Percentiles rank a stretch among this genome's conserved stretches.
Evolutionary conservation across 192 early-diverging fungal species (phyloP).

Genomic region (Coemansia sp.): DNA sequence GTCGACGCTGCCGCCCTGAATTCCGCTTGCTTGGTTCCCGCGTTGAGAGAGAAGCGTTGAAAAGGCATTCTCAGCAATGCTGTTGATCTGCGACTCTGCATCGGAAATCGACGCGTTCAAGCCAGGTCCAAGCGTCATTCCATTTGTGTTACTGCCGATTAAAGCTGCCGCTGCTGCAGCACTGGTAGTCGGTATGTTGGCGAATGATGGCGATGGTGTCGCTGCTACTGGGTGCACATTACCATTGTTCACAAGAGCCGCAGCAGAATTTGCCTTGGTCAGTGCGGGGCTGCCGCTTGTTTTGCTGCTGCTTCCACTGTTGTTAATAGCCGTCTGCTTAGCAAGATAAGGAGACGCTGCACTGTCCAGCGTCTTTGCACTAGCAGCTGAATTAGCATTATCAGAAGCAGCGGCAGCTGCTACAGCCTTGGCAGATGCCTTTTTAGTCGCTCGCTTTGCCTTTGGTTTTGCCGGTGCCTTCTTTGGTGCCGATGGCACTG

Average conservation of each 20-base stretch:
- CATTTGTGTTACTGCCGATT: background rate
- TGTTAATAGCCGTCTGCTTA: background rate
- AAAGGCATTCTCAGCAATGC: slow-evolving; percentile 20
- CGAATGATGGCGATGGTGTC: slow-evolving; percentile 4
- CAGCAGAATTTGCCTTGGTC: slow-evolving; percentile 13
- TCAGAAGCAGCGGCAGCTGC: background rate
- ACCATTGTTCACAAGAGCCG: background rate
- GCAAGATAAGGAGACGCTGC: background rate
- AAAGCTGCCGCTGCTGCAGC: background rate
- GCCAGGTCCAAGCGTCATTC: background rate
- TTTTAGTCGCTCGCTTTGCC: slow-evolving; percentile 25
- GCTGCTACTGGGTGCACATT: background rate
- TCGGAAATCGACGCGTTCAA: slow-evolving; percentile 2
- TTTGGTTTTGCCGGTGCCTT: slow-evolving; percentile 30
- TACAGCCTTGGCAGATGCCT: slow-evolving; percentile 12
- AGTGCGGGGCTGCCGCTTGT: slow-evolving; percentile 21
- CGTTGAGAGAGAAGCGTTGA: slow-evolving; percentile 31
- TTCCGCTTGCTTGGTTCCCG: slow-evolving; percentile 10
- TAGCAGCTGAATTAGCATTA: background rate
- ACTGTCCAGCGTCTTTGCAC: background rate
- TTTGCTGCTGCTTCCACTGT: slow-evolving; percentile 19
- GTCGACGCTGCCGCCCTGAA: background rate
- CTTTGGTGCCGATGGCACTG: slow-evolving; percentile 11
- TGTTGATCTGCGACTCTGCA: slow-evolving; percentile 4
- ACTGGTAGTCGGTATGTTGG: background rate